Conservation (phyloP, 225 moss, liverwort and hornwort genomes). For the Bryum argenteum region DNA sequence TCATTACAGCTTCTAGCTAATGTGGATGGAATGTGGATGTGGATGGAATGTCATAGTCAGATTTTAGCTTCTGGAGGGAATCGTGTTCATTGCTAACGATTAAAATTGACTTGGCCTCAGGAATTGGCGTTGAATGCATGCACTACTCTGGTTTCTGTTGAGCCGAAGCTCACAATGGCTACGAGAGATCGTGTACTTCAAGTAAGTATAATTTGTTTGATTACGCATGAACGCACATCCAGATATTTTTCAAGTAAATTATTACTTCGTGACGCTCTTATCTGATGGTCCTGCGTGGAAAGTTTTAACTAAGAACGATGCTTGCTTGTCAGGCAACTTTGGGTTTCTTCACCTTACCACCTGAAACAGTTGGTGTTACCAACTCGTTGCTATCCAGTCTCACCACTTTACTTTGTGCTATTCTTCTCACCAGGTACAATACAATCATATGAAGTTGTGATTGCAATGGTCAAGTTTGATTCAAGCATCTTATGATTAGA, state of each 20-base stretch:
- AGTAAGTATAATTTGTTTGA: slow-evolving; percentile 41
- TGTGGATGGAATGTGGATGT: background rate
- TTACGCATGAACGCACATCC: background rate
- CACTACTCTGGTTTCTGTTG: slow-evolving; percentile 95
- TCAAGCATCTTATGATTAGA: background rate
- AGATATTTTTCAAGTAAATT: slow-evolving; percentile 14
- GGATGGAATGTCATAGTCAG: background rate
- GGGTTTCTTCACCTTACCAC: slow-evolving; percentile 89
- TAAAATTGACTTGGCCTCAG: slow-evolving; percentile 49
- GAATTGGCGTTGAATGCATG: slow-evolving; percentile 91
- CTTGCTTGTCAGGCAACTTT: slow-evolving; percentile 71
- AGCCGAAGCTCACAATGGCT: slow-evolving; percentile 89
- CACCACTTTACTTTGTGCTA: slow-evolving; percentile 88
- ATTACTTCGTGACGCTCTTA: slow-evolving; percentile 12
- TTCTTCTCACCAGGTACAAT: slow-evolving; percentile 84
- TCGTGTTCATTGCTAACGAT: slow-evolving; percentile 17
- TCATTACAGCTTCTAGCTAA: background rate
- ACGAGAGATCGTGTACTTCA: slow-evolving; percentile 94
- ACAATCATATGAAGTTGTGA: slow-evolving; percentile 10
- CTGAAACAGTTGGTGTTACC: slow-evolving; percentile 71
- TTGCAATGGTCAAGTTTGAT: slow-evolving; percentile 15
- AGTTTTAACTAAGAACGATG: slow-evolving; percentile 2
- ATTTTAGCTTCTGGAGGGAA: background rate
- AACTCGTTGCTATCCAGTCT: slow-evolving; percentile 79
- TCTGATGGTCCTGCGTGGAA: slow-evolving; percentile 13